Evolutionary conservation across 495 filamentous ascomycete species (phyloP).

Genomic region (Neurospora sp.): DNA sequence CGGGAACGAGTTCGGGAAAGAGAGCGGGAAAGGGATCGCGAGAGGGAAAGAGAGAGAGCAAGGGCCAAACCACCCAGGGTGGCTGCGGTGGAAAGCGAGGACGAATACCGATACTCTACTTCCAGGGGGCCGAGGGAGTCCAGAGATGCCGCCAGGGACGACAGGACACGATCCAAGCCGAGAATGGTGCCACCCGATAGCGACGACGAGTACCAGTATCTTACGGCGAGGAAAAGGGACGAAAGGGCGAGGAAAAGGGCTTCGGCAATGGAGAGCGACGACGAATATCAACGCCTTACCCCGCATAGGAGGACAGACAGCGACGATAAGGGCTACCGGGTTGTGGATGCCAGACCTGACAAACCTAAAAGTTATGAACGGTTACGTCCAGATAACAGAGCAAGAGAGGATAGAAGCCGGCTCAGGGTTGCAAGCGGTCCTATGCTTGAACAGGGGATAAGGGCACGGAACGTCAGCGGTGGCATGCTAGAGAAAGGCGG

Average conservation of each 20-base stretch:
- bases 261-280: slow-evolving; percentile 9
- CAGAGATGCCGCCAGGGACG: background rate
- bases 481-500: background rate
- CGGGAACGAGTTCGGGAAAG: slow-evolving; percentile 10
- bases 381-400: background rate
- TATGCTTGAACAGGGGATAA: background rate
- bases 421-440: background rate
- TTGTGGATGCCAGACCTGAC: background rate
- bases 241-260: background rate
- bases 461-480: background rate
- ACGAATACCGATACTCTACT: slow-evolving; percentile 14
- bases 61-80: background rate
- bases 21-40: slow-evolving; percentile 4
- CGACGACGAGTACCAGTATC: slow-evolving; percentile 17
- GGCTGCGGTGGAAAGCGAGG: slow-evolving; percentile 10
- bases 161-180: slow-evolving; percentile 4
- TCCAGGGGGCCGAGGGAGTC: background rate
- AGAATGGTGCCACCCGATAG: slow-evolving; percentile 13
- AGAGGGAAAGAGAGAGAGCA: background rate
- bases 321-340: background rate
- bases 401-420: background rate
- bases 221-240: background rate
- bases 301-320: slow-evolving; percentile 1
- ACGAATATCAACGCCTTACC: slow-evolving; percentile 14
- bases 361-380: background rate